These are phyloP conservation scores for Clavulina sp. DNA, from an alignment of 768 basidiomycete genomes.

Conservation along the genomic window DNA sequence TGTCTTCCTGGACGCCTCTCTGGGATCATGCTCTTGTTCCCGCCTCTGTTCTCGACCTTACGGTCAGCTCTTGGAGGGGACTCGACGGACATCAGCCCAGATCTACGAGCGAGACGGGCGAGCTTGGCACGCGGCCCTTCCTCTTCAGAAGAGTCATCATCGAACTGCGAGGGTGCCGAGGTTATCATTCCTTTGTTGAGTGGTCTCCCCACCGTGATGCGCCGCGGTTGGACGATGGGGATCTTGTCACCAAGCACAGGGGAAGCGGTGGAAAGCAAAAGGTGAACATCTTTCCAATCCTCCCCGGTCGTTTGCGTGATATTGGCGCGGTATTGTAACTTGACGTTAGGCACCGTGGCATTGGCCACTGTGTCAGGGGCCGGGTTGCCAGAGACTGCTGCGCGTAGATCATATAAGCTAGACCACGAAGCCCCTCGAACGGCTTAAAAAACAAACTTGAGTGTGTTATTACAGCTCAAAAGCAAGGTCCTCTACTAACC, in stretches of 20 bases:
- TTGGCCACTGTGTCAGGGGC: background rate
- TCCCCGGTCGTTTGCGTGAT: conserved; percentile 13
- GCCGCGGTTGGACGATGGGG: conserved; percentile 8
- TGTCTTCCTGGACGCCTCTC: no score
- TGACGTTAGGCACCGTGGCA: background rate
- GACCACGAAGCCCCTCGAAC: conserved; percentile 11
- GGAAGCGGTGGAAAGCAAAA: conserved; percentile 12
- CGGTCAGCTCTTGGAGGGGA: no score
- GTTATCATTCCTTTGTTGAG: no score
- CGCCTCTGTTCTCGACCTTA: no score
- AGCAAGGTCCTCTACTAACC: background rate
- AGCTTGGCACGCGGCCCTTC: no score
- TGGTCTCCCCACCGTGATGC: no score
- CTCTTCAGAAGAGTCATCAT: no score
- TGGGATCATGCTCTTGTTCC: no score
- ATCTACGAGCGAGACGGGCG: no score
- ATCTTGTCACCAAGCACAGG: conserved; percentile 9
- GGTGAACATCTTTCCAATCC: conserved; percentile 11
- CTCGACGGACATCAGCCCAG: no score
- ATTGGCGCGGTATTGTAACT: conserved; percentile 12
- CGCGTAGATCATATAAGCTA: conserved; percentile 12
- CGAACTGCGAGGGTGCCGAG: no score
- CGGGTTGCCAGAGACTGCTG: background rate
- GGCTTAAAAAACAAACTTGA: background rate
- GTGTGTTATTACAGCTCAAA: background rate